Evolutionary conservation across 2,329 filamentous ascomycete species (phyloP).

Genomic region (Zasmidium angulare): DNA sequence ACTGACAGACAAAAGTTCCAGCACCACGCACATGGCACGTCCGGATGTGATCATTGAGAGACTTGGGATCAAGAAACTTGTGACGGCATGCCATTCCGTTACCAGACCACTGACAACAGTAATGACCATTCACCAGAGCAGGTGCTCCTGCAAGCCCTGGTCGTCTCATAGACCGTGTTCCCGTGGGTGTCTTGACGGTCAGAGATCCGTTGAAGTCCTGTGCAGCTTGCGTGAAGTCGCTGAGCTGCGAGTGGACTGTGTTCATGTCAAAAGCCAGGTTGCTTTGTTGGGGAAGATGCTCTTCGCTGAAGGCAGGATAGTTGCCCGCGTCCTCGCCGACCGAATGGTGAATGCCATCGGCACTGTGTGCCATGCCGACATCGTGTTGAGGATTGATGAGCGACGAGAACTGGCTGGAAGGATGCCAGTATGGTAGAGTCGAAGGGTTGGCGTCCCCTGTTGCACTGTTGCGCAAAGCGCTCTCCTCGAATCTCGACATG

Average conservation of each 20-base stretch:
- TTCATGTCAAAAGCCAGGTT: conserved; percentile 9
- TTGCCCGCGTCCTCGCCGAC: not conserved
- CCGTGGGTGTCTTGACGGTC: conserved; percentile 22
- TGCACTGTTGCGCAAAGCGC: conserved; percentile 23
- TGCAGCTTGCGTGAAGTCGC: conserved; percentile 11
- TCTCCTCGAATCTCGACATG: conserved; percentile 26
- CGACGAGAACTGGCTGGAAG: conserved; percentile 24
- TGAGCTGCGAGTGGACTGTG: conserved; percentile 3
- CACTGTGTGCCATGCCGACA: conserved; percentile 3
- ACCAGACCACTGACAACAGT: conserved; percentile 31
- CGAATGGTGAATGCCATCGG: not conserved
- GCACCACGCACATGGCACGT: conserved; percentile 46
- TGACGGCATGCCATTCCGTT: conserved; percentile 25
- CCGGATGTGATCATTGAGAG: conserved; percentile 58
- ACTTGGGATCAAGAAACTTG: conserved; percentile 47
- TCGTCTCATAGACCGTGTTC: conserved; percentile 19
- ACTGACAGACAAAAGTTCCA: conserved; percentile 39
- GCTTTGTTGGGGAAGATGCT: not conserved
- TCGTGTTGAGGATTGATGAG: conserved; percentile 23
- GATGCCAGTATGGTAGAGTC: conserved; percentile 25
- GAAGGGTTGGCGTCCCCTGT: conserved; percentile 11
- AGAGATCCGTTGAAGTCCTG: conserved; percentile 7
- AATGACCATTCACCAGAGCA: conserved; percentile 27
- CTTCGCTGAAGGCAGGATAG: conserved; percentile 7
- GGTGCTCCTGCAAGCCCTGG: conserved; percentile 29